Percentiles rank a stretch among this genome's conserved stretches.
Evolutionary conservation across 441 rosid species (phyloP).

Genomic region (Croton laevigatus): DNA sequence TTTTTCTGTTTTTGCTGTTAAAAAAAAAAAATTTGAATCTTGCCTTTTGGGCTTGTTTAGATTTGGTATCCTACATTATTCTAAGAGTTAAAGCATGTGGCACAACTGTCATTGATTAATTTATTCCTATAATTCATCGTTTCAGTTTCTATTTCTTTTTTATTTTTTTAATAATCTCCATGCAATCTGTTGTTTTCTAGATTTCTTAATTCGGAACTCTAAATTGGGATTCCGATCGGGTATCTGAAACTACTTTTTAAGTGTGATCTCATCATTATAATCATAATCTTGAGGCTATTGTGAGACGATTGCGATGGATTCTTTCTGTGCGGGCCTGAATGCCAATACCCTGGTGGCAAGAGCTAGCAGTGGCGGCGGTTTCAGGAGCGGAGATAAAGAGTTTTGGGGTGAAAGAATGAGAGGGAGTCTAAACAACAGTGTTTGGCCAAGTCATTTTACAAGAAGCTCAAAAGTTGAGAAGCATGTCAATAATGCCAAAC

Average conservation of each 20-base stretch:
- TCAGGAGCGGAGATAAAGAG: constrained; percentile 35
- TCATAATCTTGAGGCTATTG: constrained; percentile 12
- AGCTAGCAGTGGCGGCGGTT: constrained; percentile 26
- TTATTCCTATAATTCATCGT: neutral
- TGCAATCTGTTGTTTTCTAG: constrained; percentile 46
- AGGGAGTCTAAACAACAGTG: constrained; percentile 37
- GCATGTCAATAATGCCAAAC: constrained; percentile 35
- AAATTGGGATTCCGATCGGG: constrained; percentile 19
- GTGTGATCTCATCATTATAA: constrained; percentile 20
- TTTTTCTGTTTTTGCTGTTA: neutral
- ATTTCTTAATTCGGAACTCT: constrained; percentile 29
- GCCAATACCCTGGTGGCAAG: constrained; percentile 35
- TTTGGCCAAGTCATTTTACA: constrained; percentile 29
- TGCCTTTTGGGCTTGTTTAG: constrained; percentile 28
- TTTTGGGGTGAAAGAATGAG: constrained; percentile 58
- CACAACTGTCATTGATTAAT: constrained; percentile 26
- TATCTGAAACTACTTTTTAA: constrained; percentile 6
- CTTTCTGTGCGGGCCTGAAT: constrained; percentile 42
- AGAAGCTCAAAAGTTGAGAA: constrained; percentile 34
- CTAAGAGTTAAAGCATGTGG: constrained; percentile 19
- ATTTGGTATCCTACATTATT: constrained; percentile 12
- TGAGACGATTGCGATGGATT: constrained; percentile 50
- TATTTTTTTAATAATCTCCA: constrained; percentile 16
- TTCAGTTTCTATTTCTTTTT: constrained; percentile 2
- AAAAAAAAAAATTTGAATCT: neutral